Conservation (phyloP, 176 grass and related monocot genomes). For the Avena atlantica region DNA sequence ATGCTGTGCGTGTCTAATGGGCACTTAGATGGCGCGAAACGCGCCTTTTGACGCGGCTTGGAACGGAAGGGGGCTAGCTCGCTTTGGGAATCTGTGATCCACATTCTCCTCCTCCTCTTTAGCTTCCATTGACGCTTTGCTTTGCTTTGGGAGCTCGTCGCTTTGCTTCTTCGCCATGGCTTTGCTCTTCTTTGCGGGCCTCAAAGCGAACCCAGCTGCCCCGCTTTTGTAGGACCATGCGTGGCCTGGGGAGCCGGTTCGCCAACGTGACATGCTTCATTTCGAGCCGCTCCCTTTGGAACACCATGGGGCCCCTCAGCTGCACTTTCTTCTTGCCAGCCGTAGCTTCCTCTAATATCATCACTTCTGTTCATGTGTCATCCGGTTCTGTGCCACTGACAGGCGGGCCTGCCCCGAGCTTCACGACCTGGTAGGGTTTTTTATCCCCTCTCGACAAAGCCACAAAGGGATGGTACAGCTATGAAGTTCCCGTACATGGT, state of each 20-base stretch:
- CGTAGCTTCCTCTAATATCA: background rate
- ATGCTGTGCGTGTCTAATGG: slow-evolving; percentile 11
- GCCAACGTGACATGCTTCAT: slow-evolving; percentile 57
- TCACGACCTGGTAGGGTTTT: too few relatives aligned
- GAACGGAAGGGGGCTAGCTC: background rate
- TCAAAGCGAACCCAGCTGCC: slow-evolving; percentile 70
- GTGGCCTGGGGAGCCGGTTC: slow-evolving; percentile 50
- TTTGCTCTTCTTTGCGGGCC: slow-evolving; percentile 62
- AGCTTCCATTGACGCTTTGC: slow-evolving; percentile 16
- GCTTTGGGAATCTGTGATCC: slow-evolving; percentile 41
- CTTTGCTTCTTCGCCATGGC: slow-evolving; percentile 31
- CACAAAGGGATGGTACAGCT: too few relatives aligned
- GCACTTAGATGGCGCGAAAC: slow-evolving; percentile 12
- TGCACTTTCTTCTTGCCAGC: background rate
- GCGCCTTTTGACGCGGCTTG: slow-evolving; percentile 18
- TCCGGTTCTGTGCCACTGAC: too few relatives aligned
- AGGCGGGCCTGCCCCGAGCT: too few relatives aligned
- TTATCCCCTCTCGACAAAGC: too few relatives aligned
- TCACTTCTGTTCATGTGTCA: background rate
- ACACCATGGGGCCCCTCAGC: slow-evolving; percentile 28
- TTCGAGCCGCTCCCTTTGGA: slow-evolving; percentile 54
- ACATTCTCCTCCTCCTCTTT: slow-evolving; percentile 53
- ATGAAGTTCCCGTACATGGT: too few relatives aligned
- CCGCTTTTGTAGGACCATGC: slow-evolving; percentile 78
- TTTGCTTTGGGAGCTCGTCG: background rate